Conservation (phyloP, 371 early-diverging fungal species). For the Mortierella sp. region DNA sequence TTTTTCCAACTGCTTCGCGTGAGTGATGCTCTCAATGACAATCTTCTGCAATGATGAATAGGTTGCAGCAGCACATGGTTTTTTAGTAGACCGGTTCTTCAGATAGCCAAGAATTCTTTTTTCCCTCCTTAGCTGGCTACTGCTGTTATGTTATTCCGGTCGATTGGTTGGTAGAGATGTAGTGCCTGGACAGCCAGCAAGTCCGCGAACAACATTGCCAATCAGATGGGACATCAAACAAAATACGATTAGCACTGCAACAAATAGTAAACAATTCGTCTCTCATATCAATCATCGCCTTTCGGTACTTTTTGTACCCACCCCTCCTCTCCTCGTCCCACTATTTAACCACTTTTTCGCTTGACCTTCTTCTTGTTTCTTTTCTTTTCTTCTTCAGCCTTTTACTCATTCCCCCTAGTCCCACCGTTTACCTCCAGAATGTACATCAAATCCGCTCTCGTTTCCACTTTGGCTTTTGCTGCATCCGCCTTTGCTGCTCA, state of each 20-base stretch:
- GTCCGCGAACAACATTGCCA: background rate
- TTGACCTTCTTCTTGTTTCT: background rate
- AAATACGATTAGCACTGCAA: background rate
- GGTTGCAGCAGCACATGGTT: background rate
- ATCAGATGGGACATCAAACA: background rate
- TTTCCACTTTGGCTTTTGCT: constrained; percentile 24
- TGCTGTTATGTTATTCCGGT: background rate
- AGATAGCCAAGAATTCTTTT: too few species aligned
- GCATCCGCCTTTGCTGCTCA: constrained; percentile 36
- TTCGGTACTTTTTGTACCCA: background rate
- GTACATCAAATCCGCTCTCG: constrained; percentile 41
- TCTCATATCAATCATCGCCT: background rate
- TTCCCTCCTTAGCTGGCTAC: background rate
- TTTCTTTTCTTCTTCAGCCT: constrained; percentile 5
- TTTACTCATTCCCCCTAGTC: constrained; percentile 2
- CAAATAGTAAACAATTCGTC: background rate
- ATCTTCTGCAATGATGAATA: background rate
- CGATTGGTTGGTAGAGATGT: background rate
- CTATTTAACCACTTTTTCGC: background rate
- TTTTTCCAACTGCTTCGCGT: background rate
- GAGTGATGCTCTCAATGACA: too few species aligned
- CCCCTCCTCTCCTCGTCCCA: background rate
- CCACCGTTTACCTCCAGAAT: constrained; percentile 20
- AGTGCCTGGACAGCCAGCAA: constrained; percentile 2
- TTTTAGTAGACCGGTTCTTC: background rate